Evolutionary conservation across 441 rosid species (phyloP).

Genomic region (Aleurites moluccanus): DNA sequence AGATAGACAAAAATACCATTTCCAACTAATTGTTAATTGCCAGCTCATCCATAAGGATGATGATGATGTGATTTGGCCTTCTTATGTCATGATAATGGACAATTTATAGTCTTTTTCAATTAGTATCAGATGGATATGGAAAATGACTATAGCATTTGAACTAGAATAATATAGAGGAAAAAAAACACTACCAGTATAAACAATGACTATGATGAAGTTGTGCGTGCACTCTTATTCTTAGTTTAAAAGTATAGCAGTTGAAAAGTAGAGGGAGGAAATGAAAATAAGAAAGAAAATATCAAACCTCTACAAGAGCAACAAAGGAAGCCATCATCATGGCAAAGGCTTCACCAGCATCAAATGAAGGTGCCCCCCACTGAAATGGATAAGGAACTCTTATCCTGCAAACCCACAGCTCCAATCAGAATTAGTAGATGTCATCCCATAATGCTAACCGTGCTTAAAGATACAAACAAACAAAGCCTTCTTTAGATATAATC

Average conservation of each 20-base stretch:
- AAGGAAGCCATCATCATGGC: constrained; percentile 99
- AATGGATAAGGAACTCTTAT: constrained; percentile 96
- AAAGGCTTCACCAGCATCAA: constrained; percentile 98
- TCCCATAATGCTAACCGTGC: constrained; percentile 19
- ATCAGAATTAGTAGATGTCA: constrained; percentile 22
- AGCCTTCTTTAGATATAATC: constrained; percentile 4
- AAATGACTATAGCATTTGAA: background rate
- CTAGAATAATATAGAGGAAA: background rate
- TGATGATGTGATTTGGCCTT: background rate
- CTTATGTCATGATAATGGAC: background rate
- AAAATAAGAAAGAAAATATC: constrained; percentile 18
- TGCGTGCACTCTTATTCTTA: constrained; percentile 2
- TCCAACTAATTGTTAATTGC: background rate
- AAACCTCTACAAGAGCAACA: constrained; percentile 96
- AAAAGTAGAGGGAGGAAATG: constrained; percentile 11
- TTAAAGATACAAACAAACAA: constrained; percentile 1
- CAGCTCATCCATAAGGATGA: background rate
- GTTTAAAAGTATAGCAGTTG: constrained; percentile 5
- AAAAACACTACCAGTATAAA: background rate
- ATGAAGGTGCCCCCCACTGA: constrained; percentile 97
- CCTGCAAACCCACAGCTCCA: constrained; percentile 49
- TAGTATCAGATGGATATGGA: background rate
- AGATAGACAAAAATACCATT: background rate
- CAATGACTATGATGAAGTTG: background rate
- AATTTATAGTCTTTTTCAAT: background rate